Percentiles rank a stretch among this genome's conserved stretches.
phyloP scores from a whole-genome alignment of 768 basidiomycete species.

The Auricularia heimuer region DNA sequence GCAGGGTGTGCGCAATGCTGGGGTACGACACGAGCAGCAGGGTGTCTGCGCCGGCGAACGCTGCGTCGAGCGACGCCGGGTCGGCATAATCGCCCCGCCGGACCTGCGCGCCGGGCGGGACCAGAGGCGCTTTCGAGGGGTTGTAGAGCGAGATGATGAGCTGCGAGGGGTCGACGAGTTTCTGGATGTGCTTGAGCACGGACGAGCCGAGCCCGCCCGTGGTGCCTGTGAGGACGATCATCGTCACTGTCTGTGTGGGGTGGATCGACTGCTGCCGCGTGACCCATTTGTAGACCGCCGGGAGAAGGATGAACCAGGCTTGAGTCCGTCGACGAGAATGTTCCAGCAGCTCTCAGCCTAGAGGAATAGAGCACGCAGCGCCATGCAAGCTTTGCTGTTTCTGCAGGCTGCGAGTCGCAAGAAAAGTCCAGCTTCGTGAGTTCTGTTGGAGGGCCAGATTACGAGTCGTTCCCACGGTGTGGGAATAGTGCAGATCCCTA shows the following conservation, averaged over 20 bases:
- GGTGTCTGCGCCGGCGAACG: constrained; percentile 25
- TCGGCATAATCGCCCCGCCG: constrained; percentile 23
- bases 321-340: no score
- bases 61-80: constrained; percentile 21
- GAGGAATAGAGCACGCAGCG: no score
- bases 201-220: constrained; percentile 28
- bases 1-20: constrained; percentile 21
- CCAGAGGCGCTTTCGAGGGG: constrained; percentile 18
- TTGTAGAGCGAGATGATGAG: constrained; percentile 26
- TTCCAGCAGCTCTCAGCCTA: no score
- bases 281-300: no score
- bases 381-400: no score
- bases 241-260: background rate
- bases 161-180: constrained; percentile 20
- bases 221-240: constrained; percentile 27
- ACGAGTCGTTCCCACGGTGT: no score
- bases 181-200: constrained; percentile 22
- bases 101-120: constrained; percentile 18
- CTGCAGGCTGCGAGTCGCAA: no score
- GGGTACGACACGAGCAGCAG: constrained; percentile 28
- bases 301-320: no score
- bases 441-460: no score
- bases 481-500: no score
- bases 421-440: no score
- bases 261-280: background rate